Evolutionary conservation across 129 eudicot genomes (phyloP).

Genomic region (Lactuca sativa): DNA sequence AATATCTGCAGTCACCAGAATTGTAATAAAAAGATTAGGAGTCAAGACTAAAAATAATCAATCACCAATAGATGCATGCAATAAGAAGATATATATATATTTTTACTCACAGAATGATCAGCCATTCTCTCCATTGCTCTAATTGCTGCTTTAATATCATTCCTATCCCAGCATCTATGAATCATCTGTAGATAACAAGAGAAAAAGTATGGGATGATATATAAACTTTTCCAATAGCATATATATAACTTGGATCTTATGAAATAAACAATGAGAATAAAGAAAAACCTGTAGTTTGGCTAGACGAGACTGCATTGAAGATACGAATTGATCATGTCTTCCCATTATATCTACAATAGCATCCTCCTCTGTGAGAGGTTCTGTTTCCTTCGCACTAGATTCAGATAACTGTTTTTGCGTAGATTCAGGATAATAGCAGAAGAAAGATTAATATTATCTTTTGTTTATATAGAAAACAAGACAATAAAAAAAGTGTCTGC

Average conservation of each 20-base stretch:
- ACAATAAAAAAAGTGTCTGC: not conserved
- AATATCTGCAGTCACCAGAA: slow-evolving; percentile 84
- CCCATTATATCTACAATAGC: slow-evolving; percentile 62
- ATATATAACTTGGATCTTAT: not conserved
- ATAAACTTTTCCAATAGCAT: not conserved
- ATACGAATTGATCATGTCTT: slow-evolving; percentile 69
- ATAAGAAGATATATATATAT: not conserved
- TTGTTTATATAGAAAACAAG: no score
- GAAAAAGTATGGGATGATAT: not conserved
- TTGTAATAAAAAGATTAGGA: not conserved
- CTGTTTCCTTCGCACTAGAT: slow-evolving; percentile 46
- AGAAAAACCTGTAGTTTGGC: slow-evolving; percentile 79
- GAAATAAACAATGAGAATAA: not conserved
- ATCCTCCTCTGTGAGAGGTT: slow-evolving; percentile 60
- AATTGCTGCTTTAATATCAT: slow-evolving; percentile 88
- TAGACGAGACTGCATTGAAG: slow-evolving; percentile 80
- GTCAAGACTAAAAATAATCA: not conserved
- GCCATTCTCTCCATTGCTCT: slow-evolving; percentile 73
- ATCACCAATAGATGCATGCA: not conserved
- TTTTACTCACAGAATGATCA: slow-evolving; percentile 76
- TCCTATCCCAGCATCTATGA: slow-evolving; percentile 71
- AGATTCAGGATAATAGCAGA: slow-evolving; percentile 8
- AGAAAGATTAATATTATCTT: slow-evolving; percentile 9
- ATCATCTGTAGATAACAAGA: slow-evolving; percentile 50
- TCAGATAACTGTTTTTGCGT: slow-evolving; percentile 45